Conservation (phyloP, 2,329 filamentous ascomycete species). For the Pestalotiopsis sp. region DNA sequence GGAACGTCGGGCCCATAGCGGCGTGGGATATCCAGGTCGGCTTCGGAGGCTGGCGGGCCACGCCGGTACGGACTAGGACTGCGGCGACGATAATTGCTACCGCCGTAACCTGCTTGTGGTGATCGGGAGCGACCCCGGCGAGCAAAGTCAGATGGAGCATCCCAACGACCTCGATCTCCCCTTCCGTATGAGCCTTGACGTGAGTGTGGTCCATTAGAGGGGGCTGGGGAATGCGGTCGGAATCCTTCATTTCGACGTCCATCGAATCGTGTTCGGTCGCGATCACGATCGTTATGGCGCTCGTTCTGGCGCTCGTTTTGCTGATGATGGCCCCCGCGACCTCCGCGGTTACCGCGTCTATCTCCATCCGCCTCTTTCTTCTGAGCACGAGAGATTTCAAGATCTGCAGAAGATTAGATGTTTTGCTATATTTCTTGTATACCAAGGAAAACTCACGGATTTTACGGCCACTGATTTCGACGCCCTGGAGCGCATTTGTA, state of each 20-base stretch:
- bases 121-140: slow-evolving; percentile 70
- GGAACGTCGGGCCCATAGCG: slow-evolving; percentile 77
- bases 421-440: slow-evolving; percentile 29
- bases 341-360: slow-evolving; percentile 50
- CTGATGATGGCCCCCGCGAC: slow-evolving; percentile 43
- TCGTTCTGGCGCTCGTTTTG: slow-evolving; percentile 43
- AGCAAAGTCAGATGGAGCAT: slow-evolving; percentile 33
- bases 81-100: slow-evolving; percentile 64
- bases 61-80: slow-evolving; percentile 68
- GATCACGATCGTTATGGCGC: slow-evolving; percentile 32
- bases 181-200: slow-evolving; percentile 35
- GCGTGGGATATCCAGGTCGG: slow-evolving; percentile 71
- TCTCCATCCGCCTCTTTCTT: slow-evolving; percentile 75
- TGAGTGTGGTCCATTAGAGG: slow-evolving; percentile 33
- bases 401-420: slow-evolving; percentile 54
- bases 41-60: slow-evolving; percentile 43
- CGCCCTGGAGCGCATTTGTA: slow-evolving; percentile 77
- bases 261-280: slow-evolving; percentile 16
- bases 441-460: slow-evolving; percentile 73
- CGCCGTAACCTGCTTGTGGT: slow-evolving; percentile 49
- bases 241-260: slow-evolving; percentile 29
- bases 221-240: slow-evolving; percentile 26
- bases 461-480: slow-evolving; percentile 82
- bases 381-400: slow-evolving; percentile 88
- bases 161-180: slow-evolving; percentile 38